phyloP scores from a whole-genome alignment of 306 rosid genomes.

The Macrotyloma uniflorum region DNA sequence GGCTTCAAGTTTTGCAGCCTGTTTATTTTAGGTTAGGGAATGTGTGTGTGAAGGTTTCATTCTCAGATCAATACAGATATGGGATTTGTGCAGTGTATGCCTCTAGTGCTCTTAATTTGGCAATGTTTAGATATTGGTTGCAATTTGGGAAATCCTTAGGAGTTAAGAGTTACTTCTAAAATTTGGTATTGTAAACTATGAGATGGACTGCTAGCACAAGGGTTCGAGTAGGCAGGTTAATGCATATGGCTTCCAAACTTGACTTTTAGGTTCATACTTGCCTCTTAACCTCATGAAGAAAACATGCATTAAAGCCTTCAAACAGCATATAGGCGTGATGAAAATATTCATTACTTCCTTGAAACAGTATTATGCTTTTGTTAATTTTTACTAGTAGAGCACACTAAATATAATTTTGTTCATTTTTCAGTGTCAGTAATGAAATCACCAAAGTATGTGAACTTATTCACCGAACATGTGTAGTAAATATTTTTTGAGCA shows the following conservation, averaged over 20 bases:
- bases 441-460: not conserved
- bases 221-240: not conserved
- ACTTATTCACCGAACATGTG: not conserved
- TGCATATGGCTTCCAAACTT: not conserved
- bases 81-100: not conserved
- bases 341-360: not conserved
- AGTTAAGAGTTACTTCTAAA: not conserved
- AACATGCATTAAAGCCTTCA: no score
- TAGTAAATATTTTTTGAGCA: not conserved
- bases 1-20: not conserved
- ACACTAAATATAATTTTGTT: not conserved
- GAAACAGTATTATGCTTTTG: not conserved
- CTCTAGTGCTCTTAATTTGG: not conserved
- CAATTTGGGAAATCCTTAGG: not conserved
- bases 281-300: not conserved
- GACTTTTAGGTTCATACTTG: not conserved
- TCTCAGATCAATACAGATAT: no score
- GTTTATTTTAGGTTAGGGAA: not conserved
- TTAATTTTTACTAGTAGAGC: not conserved
- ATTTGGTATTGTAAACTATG: not conserved
- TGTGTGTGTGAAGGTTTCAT: not conserved
- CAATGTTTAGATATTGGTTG: not conserved
- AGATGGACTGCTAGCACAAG: not conserved
- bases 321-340: not conserved
- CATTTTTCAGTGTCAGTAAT: not conserved